Base-by-base conservation (phyloP, 805 yeast genomes). In the Metschnikowia koreensis region DNA sequence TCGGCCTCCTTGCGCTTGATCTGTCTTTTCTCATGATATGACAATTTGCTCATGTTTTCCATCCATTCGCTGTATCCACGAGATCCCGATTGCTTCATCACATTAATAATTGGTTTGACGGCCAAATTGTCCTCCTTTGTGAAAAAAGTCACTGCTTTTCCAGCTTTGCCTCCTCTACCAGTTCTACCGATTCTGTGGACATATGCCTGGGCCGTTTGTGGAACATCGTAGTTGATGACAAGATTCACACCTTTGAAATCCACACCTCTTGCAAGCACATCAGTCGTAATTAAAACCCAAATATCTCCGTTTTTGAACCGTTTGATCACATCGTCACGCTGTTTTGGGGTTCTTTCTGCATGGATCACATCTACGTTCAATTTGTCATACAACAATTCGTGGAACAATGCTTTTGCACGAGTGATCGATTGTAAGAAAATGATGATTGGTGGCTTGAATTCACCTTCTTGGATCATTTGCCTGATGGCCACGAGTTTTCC, bases 181-280 rank as follows among this genome's bases (percentile, higher is more conserved):
- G 99, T 93, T 77, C 99, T 87, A 69, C 99, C 99, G 62, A 94
- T 89, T 73, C 99, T 83, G 69, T 94, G 99, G 43, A 94, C 97
- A 67, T 94, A 94, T 0, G 97, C 86, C 68, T 93, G 97, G 0
- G 97, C 90, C 41, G 87, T 82, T 61, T 84, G 88, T 15, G 99
- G 99, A 11, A 94, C 96, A 70, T 94, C 99, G 68, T 94, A 94
- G 70, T 94, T 94, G 59, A 94, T 89, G 39, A 94, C 97, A 53
- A 96, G 67, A 64, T 92, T 94, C 46, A 94, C 93, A 50, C 97
- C 97, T 64, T 90, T 90, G 74, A 94, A 94, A 69, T 94, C 99
- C 52, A 94, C 89, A 76, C 99, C 99, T 73, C 99, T 83, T 3
- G 97, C 87, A 50, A 94, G 74, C 44, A 94, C 97, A 70, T 94